Evolutionary conservation across 2,329 filamentous ascomycete genomes (phyloP).

Genomic region (Coniochaeta sp.): DNA sequence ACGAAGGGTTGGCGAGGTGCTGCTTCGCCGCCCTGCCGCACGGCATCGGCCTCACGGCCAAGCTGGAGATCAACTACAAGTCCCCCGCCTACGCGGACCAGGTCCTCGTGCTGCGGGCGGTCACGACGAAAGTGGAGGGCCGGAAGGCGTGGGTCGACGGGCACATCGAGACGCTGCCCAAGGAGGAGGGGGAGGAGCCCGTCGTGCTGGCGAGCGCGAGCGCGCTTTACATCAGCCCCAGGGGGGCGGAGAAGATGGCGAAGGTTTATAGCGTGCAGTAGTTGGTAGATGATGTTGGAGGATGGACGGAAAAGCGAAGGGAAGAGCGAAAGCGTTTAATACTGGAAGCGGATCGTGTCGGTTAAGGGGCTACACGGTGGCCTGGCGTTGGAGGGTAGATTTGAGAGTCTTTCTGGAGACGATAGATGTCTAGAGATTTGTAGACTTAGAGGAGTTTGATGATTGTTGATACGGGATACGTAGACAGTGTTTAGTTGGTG

Average conservation of each 20-base stretch:
- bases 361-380: too few relatives aligned
- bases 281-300: not conserved
- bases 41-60: slow-evolving; percentile 80
- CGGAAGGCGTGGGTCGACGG: slow-evolving; percentile 93
- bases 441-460: slow-evolving; percentile 1
- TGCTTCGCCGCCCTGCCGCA: slow-evolving; percentile 85
- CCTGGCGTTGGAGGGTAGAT: not conserved
- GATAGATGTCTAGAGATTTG: not conserved
- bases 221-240: slow-evolving; percentile 84
- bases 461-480: not conserved
- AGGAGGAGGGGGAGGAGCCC: slow-evolving; percentile 53
- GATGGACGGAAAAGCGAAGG: not conserved
- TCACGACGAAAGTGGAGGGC: slow-evolving; percentile 80
- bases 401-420: not conserved
- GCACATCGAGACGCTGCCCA: slow-evolving; percentile 69
- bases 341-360: not conserved
- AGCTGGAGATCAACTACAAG: slow-evolving; percentile 75
- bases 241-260: slow-evolving; percentile 52
- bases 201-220: slow-evolving; percentile 72
- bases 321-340: not conserved
- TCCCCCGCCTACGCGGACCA: slow-evolving; percentile 68
- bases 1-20: slow-evolving; percentile 82
- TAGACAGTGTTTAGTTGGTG: not conserved
- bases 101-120: slow-evolving; percentile 71
- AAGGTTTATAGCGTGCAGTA: slow-evolving; percentile 26